Percentiles rank a stretch among this genome's conserved stretches.
Conservation (phyloP, 495 filamentous ascomycete species). For the Penicillium bialowiezense region DNA sequence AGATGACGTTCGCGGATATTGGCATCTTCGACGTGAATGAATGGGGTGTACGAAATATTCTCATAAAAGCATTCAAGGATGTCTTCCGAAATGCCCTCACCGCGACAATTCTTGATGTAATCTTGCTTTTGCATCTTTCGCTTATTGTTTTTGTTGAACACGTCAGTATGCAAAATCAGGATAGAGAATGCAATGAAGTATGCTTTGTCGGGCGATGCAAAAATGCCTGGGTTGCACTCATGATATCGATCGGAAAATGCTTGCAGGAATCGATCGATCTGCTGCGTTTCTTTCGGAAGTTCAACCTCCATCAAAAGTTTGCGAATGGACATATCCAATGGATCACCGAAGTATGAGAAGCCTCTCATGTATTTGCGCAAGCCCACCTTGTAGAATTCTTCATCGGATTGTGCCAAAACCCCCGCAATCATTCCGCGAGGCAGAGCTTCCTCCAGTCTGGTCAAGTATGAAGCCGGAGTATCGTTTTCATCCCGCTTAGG, state of each 20-base stretch:
- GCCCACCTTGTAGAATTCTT: slow-evolving; percentile 78
- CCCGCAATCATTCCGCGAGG: slow-evolving; percentile 77
- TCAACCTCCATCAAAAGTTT: slow-evolving; percentile 97
- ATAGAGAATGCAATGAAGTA: slow-evolving; percentile 98
- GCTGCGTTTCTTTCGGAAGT: slow-evolving; percentile 94
- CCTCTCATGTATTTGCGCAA: slow-evolving; percentile 91
- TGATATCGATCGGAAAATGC: slow-evolving; percentile 95
- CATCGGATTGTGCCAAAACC: slow-evolving; percentile 75
- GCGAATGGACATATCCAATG: slow-evolving; percentile 94
- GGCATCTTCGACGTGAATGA: slow-evolving; percentile 94
- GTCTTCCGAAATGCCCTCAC: slow-evolving; percentile 86
- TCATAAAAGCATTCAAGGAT: slow-evolving; percentile 96
- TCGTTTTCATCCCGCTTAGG: slow-evolving; percentile 85
- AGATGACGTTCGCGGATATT: slow-evolving; percentile 76
- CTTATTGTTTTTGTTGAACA: slow-evolving; percentile 99
- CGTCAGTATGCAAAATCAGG: slow-evolving; percentile 93
- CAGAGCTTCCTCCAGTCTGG: slow-evolving; percentile 73
- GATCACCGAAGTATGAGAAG: slow-evolving; percentile 92
- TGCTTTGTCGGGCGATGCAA: slow-evolving; percentile 79
- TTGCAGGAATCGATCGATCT: slow-evolving; percentile 92
- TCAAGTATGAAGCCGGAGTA: slow-evolving; percentile 84
- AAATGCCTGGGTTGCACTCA: slow-evolving; percentile 97
- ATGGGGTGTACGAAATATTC: slow-evolving; percentile 96
- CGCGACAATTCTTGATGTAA: slow-evolving; percentile 90
- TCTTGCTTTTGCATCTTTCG: slow-evolving; percentile 97